Base-by-base conservation (phyloP, 202 grass and related monocot genomes). In the Thinopyrum obtusiflorum region DNA sequence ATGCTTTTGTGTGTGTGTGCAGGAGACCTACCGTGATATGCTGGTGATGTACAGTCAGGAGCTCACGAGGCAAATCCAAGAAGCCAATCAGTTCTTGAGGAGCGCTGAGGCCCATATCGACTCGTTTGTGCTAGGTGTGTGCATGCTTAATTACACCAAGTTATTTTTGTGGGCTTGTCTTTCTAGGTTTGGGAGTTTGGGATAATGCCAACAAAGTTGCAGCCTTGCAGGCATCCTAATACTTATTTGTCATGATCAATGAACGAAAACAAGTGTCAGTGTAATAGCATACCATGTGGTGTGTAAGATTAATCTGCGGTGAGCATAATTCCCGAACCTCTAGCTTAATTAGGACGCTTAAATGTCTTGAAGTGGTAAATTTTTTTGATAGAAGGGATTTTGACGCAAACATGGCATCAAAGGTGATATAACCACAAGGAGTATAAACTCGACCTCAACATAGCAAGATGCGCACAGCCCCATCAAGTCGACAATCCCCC, bases 31-130 rank as follows among this genome's bases (percentile, higher is more conserved):
- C 71, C 76, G 64, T 60, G 79, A 83, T 59, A 84, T 85, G 84
- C 57, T 95, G 76, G 77, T 89, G 15, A 87, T 55, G 32, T 95
- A 87, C 83, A 92, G 76, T 64, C 79, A 88, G 65, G 92, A 90
- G 61, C 87, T 95, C 46, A 86, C 66, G 66, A 79, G 86, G 25
- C 88, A 90, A 64, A 86, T 95, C 7, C 77, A 89, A 69, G 90
- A 95, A 77, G 90, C 90, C 20, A 73, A 87, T 42, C 68, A 95
- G 55, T 89, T 92, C 69, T 88, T 92, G 75, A 95, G 76, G 69
- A 88, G 13, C 62, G 72, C 90, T 20, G 90, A 92, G 77, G 86
- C 72, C 11, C 88, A 95, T 73, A 70, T 95, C 27, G 68, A 80
- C 63, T 85, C 90, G 0, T 65, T 85, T 71, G 80, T 72, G 27